Evolutionary conservation across 805 yeast species (phyloP), one percentile per base, ranked within the genome.

Genomic region (Deakozyma indianensis): DNA sequence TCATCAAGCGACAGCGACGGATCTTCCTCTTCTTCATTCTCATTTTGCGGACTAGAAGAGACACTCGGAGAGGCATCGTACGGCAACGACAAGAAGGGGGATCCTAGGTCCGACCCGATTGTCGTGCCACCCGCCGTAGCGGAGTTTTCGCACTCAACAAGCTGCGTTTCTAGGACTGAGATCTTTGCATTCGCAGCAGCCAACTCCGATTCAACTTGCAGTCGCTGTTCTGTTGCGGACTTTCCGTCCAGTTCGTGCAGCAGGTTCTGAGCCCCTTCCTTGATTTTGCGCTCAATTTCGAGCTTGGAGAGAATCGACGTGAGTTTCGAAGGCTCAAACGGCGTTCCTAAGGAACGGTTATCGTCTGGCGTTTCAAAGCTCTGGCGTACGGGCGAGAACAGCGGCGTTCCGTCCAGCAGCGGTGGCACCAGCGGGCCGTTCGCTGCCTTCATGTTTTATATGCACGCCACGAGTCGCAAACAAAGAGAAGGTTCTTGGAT

Each of bases 211-310:
- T 58, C 56, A 20, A 53, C 59, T 47, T 57, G 53, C 38, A 46
- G 47, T 40, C 47, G 45, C 18, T 32, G 38, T 7, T 32, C 38
- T 5, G 18, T 32, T 14, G 21, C 45, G 22, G 35, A 23, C 32
- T 43, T 46, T 21, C 45, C 42, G 21, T 56, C 50, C 40, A 58
- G 47, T 22, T 59, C 65, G 35, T 57, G 60, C 21, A 64, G 54
- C 55, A 64, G 49, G 29, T 58, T 57, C 47, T 60, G 63, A 11
- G 68, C 65, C 4, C 66, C 65, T 29, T 63, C 66, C 23, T 59
- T 55, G 44, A 63, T 60, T 49, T 58, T 58, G 45, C 56, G 57
- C 44, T 64, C 67, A 16, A 60, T 54, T 47, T 61, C 62, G 41
- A 64, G 52, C 49, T 60, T 57, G 35, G 55, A 55, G 27, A 60